These are phyloP conservation scores for Hericium rajendrae DNA, from an alignment of 768 basidiomycete genomes.

Conservation along the genomic window DNA sequence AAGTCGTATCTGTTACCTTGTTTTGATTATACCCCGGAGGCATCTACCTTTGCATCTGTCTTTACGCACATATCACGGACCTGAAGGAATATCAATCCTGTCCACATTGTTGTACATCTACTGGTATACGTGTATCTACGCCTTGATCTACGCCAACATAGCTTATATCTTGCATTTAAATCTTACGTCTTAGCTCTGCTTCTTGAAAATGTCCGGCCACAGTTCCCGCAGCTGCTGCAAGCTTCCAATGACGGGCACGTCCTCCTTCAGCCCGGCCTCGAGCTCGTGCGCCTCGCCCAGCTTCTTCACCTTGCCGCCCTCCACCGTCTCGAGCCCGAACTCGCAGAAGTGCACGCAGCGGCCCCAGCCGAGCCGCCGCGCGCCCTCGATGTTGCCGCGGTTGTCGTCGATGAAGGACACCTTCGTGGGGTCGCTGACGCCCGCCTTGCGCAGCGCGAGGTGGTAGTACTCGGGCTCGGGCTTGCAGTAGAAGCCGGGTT, in stretches of 20 bases:
- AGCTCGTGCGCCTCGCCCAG: slow-evolving; percentile 28
- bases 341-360: slow-evolving; percentile 73
- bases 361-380: slow-evolving; percentile 58
- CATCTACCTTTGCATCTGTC: background rate
- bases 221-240: slow-evolving; percentile 59
- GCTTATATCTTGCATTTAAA: background rate
- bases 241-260: slow-evolving; percentile 41
- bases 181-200: background rate
- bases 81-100: background rate
- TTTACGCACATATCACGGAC: background rate
- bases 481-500: slow-evolving; percentile 66
- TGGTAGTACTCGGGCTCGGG: slow-evolving; percentile 67
- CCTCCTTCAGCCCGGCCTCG: slow-evolving; percentile 33
- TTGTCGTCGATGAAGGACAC: slow-evolving; percentile 80
- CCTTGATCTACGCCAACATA: background rate
- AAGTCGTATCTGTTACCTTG: slow-evolving; percentile 64
- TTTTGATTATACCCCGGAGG: slow-evolving; percentile 30
- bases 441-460: slow-evolving; percentile 60
- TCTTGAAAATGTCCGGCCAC: slow-evolving; percentile 70
- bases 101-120: background rate
- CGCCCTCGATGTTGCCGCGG: slow-evolving; percentile 56
- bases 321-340: slow-evolving; percentile 47
- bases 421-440: slow-evolving; percentile 52
- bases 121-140: slow-evolving; percentile 2
- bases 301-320: slow-evolving; percentile 49